These are phyloP conservation scores for Solanum chmielewskii DNA, from an alignment of 257 asterid genomes.

Conservation along the genomic window DNA sequence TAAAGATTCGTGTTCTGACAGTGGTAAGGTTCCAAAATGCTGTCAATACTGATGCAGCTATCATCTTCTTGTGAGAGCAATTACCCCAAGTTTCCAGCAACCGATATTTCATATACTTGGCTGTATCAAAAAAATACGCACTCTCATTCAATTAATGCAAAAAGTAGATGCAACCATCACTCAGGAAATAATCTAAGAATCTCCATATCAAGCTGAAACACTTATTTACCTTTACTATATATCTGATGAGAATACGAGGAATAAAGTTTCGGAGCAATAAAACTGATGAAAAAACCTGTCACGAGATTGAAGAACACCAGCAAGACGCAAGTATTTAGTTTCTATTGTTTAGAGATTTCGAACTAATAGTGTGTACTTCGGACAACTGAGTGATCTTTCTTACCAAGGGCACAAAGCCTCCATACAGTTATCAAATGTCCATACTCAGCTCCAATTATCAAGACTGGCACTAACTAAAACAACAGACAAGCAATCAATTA, in stretches of 20 bases:
- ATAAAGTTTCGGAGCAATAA: constrained; percentile 58
- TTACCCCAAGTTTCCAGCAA: constrained; percentile 52
- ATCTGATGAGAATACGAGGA: constrained; percentile 42
- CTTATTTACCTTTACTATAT: constrained; percentile 42
- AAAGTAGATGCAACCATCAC: neutral
- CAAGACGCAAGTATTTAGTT: neutral
- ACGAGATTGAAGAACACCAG: neutral
- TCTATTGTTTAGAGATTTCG: neutral
- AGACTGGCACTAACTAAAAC: constrained; percentile 57
- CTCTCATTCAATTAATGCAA: neutral
- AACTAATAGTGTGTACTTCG: neutral
- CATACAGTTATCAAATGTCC: constrained; percentile 72
- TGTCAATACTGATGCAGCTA: constrained; percentile 51
- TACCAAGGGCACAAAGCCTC: constrained; percentile 81
- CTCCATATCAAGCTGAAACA: neutral
- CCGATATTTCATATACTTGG: constrained; percentile 25
- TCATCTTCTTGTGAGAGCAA: constrained; percentile 75
- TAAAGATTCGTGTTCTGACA: constrained; percentile 60
- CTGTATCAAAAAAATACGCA: constrained; percentile 18
- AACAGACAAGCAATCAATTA: neutral
- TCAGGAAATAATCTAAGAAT: neutral
- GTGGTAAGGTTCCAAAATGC: constrained; percentile 90
- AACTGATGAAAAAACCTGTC: constrained; percentile 75
- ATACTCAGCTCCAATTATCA: constrained; percentile 78
- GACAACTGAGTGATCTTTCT: constrained; percentile 5